phyloP scores from a whole-genome alignment of 371 early-diverging fungal genomes.

The Nematocida sp. region DNA sequence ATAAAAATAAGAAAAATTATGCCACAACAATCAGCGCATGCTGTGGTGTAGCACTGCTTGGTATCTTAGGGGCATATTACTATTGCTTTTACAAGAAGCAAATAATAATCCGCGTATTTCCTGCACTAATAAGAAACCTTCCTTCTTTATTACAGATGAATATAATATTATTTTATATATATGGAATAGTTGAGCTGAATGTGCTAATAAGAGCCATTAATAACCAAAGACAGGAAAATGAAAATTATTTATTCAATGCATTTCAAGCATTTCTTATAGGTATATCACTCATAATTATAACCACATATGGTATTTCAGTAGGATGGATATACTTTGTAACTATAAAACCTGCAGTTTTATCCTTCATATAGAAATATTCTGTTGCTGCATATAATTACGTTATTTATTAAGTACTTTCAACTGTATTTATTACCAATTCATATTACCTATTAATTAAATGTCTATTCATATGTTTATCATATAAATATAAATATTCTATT shows the following conservation, averaged over 20 bases:
- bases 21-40: not conserved
- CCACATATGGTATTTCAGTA: not conserved
- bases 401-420: too few relatives aligned
- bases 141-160: not conserved
- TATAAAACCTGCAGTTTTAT: too few relatives aligned
- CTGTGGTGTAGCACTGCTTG: not conserved
- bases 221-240: not conserved
- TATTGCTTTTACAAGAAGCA: not conserved
- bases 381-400: too few relatives aligned
- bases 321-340: not conserved
- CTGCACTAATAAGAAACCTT: not conserved
- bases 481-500: slow-evolving; percentile 12
- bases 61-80: not conserved
- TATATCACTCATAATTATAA: not conserved
- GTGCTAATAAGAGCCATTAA: not conserved
- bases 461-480: too few relatives aligned
- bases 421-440: too few relatives aligned
- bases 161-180: slow-evolving; percentile 2
- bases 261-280: not conserved
- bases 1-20: not conserved
- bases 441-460: too few relatives aligned
- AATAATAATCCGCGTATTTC: not conserved
- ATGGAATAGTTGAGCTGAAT: not conserved
- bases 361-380: too few relatives aligned
- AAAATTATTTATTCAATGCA: not conserved